Evolutionary conservation across 208 protist genomes (phyloP).

Genomic region (Phytomonas francai): DNA sequence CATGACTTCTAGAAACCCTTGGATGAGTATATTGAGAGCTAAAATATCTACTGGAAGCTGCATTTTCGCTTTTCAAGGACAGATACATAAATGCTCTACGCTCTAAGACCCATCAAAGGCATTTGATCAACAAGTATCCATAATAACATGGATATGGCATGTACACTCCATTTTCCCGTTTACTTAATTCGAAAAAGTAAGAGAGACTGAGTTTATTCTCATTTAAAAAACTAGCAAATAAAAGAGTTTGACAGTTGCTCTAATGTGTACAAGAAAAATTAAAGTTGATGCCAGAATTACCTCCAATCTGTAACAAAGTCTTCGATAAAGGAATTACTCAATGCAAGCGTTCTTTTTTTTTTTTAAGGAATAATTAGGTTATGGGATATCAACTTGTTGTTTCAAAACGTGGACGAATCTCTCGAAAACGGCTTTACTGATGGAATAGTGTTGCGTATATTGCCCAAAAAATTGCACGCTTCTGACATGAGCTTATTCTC

Average conservation of each 20-base stretch:
- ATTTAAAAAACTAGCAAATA: neutral
- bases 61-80: neutral
- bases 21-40: neutral
- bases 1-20: neutral
- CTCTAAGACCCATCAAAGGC: neutral
- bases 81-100: neutral
- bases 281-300: neutral
- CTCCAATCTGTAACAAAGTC: neutral
- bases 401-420: constrained; percentile 44
- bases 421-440: constrained; percentile 53
- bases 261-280: neutral
- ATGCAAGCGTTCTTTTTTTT: neutral
- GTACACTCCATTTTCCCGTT: neutral
- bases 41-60: neutral
- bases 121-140: neutral
- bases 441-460: constrained; percentile 51
- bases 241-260: constrained; percentile 4
- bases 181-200: neutral
- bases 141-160: neutral
- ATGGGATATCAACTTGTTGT: neutral
- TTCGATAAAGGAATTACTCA: neutral
- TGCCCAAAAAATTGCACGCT: constrained; percentile 74
- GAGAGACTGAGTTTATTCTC: neutral
- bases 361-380: neutral
- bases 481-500: constrained; percentile 86